Base-by-base conservation (phyloP, 129 eudicot genomes). In the Flaveria ramosissima region DNA sequence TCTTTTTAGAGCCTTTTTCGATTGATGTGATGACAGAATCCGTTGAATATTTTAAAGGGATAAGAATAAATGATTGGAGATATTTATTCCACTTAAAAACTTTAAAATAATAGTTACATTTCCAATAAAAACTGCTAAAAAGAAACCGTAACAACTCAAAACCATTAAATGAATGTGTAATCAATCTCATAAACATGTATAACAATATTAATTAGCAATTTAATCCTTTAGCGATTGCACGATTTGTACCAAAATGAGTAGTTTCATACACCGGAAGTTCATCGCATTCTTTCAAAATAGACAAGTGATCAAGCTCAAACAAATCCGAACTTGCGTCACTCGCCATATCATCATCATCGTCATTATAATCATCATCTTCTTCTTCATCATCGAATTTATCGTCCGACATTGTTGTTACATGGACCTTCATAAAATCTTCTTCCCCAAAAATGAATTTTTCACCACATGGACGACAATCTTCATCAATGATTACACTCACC, bases 221-320 rank as follows among this genome's bases (percentile, higher is more conserved):
- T 55, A 86, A 83, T 47, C 88, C 81, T 16, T 84, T 84, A 60
- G 88, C 88, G 57, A 90, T 86, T 1, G 86, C 93, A 30, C 83
- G 87, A 80, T 88, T 91, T 14, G 26, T 88, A 27, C 76, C 83
- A 24, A 86, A 72, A 71, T 81, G 80, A 24, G 97, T 91, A 16
- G 94, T 91, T 77, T 82, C 95, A 73, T 86, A 91, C 52, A 91
- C 92, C 0, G 97, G 97, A 52, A 88, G 92, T 68, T 91, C 97
- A 17, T 84, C 84, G 55, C 83, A 88, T 20, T 83, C 80, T 4
- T 79, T 72, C 21, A 91, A 80, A 39, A 84, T 42, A 11, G 87
- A 77, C 75, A 88, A 76, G 72, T 91, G 97, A 77, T 91, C 92
- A 36, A 91, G 89, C 72, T 91, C 97, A 52, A 91, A 91, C 9